Base-by-base conservation (phyloP, 352 stramenopile species). In the Globisporangium perplexum region DNA sequence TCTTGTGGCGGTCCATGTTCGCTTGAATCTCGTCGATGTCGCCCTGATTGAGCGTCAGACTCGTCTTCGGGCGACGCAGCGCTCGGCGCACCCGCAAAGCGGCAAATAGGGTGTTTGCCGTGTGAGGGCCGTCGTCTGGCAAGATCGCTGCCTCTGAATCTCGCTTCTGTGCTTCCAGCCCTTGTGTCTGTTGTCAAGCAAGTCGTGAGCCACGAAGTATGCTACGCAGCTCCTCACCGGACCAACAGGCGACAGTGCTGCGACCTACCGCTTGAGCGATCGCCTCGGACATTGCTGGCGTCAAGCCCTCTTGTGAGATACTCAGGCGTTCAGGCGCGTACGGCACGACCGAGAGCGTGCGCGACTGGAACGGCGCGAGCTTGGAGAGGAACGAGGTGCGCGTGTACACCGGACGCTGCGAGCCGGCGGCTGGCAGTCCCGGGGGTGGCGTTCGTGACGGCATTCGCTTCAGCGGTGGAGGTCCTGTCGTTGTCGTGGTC, bases 1-100 rank as follows among this genome's bases (percentile, higher is more conserved):
- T 90, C 44, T 78, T 73, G 47, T 93, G 82, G 3, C 82, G 73
- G 18, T 86, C 68, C 12, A 83, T 50, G 44, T 81, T 90, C 5
- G 62, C 76, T 38, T 86, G 64, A 0, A 57, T 55, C 22, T 90
- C 79, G 31, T 86, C 56, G 7, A 58, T 26, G 30, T 68, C 46
- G 4, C 53, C 35, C 6, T 67, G 51, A 1, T 24, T 28, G 17
- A 26, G 45, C 47, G 7, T 42, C 20, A 26, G 7, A 6, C 69
- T 63, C 4, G 63, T 53, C 23, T 67, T 68, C 4, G 63, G 53
- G 8, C 73, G 63, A 11, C 83, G 76, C 26, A 90, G 52, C 10
- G 69, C 74, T 18, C 66, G 59, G 0, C 79, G 71, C 63, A 86
- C 81, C 10, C 65, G 65, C 0, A 90, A 53, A 7, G 79, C 77